Conservation (phyloP, 352 stramenopile species). For the Globisporangium yorkense region DNA sequence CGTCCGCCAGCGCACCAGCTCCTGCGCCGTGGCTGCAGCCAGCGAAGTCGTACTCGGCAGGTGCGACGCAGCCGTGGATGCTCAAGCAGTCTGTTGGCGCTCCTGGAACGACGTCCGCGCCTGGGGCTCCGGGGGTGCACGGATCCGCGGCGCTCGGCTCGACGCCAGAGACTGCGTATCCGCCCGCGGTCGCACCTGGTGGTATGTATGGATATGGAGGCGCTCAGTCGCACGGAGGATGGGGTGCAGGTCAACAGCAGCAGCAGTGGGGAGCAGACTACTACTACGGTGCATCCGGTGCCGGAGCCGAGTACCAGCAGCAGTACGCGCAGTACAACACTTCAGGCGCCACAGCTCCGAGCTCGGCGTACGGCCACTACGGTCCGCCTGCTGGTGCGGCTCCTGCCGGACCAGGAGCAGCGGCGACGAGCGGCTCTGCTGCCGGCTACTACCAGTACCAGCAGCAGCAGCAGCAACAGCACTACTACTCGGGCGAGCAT, state of each 20-base stretch:
- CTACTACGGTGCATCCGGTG: constrained; percentile 34
- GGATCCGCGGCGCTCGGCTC: constrained; percentile 25
- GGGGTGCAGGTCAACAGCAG: constrained; percentile 17
- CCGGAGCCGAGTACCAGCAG: constrained; percentile 21
- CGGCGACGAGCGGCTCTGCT: constrained; percentile 1
- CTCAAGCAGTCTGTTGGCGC: constrained; percentile 38
- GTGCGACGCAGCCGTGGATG: constrained; percentile 57
- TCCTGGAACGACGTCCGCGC: constrained; percentile 25
- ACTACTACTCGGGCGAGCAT: constrained; percentile 5
- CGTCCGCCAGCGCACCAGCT: not conserved
- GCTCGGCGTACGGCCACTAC: constrained; percentile 26
- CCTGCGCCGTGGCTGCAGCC: constrained; percentile 69
- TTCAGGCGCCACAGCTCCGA: not conserved
- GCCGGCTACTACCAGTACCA: constrained; percentile 41
- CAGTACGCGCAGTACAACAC: constrained; percentile 30
- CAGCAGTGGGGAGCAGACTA: constrained; percentile 31
- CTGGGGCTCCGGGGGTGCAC: constrained; percentile 8
- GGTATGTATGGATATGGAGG: constrained; percentile 21
- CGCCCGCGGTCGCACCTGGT: constrained; percentile 28
- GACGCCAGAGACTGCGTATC: constrained; percentile 46
- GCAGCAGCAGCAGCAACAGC: constrained; percentile 19
- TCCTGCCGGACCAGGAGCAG: constrained; percentile 1
- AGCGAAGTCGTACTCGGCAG: constrained; percentile 32
- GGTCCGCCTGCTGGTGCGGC: constrained; percentile 12
- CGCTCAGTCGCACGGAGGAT: constrained; percentile 8